Base-by-base conservation (phyloP, 169 alveolate species). In the Cryptosporidium baileyi region DNA sequence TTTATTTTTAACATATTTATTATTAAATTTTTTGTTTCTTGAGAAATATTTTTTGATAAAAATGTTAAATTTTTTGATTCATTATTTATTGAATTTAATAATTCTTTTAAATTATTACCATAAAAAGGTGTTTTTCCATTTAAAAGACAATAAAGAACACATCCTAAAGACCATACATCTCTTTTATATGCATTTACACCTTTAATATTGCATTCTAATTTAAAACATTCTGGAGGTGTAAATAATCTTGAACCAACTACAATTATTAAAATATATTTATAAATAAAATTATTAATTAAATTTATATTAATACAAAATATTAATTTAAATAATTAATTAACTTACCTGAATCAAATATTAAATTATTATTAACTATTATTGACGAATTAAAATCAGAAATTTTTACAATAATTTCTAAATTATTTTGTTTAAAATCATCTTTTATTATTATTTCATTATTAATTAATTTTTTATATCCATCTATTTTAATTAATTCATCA, bases 201-300 rank as follows among this genome's bases (percentile, higher is more conserved):
- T n/a, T 49, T 43, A 26, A 34, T 57, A 6, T 67, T 32, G 60
- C 85, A 74, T 13, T 74, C 67, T 22, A 74, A 57, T 41, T 28
- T 74, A 74, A 74, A 74, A 43, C 85, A 74, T 30, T 74, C 85
- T 17, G 85, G 85, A 40, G 85, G 85, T 52, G 67, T 54, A 36
- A 74, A 74, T 17, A 74, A 22, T 43, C 13, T 38, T 8, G 85
- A 54, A 13, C 85, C 85, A 11, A 52, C 85, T 74, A 41, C 17
- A 61, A 26, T 57, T 57, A 47, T 47, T 47, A 26, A n/a, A n/a
- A n/a, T 47, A 4, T 22, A 26, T 62, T 38, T 44, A 9, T n/a
- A 62, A 34, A 19, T 41, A 13, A 36, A 19, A 19, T 62, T 40
- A 1, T 62, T 62, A 43, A 62, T 62, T 0, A 36, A 61, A 13